Base-by-base conservation (phyloP, 805 yeast species). In the Candida boleticola region DNA sequence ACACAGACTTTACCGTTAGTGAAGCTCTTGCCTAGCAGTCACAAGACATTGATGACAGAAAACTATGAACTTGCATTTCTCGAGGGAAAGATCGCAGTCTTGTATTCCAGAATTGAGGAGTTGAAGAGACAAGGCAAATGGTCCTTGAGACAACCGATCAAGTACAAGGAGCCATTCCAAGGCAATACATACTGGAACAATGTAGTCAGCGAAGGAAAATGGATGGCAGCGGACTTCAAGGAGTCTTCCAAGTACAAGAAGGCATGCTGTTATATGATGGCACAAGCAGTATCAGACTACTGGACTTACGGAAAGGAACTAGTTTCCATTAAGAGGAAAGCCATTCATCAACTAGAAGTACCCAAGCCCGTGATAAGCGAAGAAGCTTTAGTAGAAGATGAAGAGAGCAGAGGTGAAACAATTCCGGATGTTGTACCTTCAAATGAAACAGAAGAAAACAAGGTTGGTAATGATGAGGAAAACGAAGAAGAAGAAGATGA, bases 51-150 rank as follows among this genome's bases (percentile, higher is more conserved):
- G 29, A 80, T 89, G 25, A 86, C 98, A 0, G 92, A 88, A 39
- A 80, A 86, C 43, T 93, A 80, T 63, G 95, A 89, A 55, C 78
- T 85, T 53, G 87, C 96, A 0, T 67, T 90, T 26, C 77, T 88
- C 11, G 99, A 93, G 57, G 96, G 97, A 3, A 85, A 90, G 57
- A 82, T 92, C 2, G 87, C 95, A 0, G 97, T 89, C 9, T 80
- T 89, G 16, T 85, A 89, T 53, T 85, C 95, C 1, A 73, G 98
- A 46, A 90, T 93, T 36, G 98, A 92, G 56, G 98, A 92, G 59
- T 71, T 93, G 48, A 88, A 89, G 59, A 72, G 95, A 36, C 83
- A 84, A 44, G 85, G 87, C 2, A 82, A 86, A 53, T 93, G 99
- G 98, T 83, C 96, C 18, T 68, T 93, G 40, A 74, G 95, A 40